phyloP scores from a whole-genome alignment of 169 alveolate species.

The Cyclospora cayetanensis region DNA sequence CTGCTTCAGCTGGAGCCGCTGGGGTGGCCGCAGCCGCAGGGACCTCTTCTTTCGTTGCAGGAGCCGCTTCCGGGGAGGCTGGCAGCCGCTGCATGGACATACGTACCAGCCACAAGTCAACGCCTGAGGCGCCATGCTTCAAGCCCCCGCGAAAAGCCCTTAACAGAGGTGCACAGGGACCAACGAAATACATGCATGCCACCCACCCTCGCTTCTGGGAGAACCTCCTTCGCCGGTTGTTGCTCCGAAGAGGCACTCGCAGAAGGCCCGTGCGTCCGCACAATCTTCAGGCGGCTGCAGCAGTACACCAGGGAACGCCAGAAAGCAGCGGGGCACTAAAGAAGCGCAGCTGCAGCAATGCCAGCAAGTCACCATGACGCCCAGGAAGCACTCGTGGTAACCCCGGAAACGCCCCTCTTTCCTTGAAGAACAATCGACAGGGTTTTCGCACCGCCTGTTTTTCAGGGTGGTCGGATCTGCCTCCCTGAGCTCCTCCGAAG shows the following conservation, averaged over 20 bases:
- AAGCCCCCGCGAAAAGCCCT: too few relatives aligned
- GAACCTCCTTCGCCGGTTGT: neutral
- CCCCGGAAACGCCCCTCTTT: too few relatives aligned
- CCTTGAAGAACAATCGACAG: too few relatives aligned
- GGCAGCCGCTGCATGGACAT: too few relatives aligned
- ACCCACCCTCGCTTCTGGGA: neutral
- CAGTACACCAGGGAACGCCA: neutral
- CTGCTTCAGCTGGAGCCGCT: neutral
- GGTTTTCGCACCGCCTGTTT: slow-evolving; percentile 60
- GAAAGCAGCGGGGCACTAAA: slow-evolving; percentile 35
- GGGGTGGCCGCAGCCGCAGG: slow-evolving; percentile 32
- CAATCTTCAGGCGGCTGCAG: slow-evolving; percentile 56
- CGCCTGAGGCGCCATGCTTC: too few relatives aligned
- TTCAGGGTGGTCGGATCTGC: slow-evolving; percentile 38
- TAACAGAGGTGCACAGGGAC: too few relatives aligned
- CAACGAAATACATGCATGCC: too few relatives aligned
- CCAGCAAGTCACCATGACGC: neutral
- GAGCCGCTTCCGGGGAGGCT: slow-evolving; percentile 1
- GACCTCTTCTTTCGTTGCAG: neutral
- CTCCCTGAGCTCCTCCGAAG: neutral
- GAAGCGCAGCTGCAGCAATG: neutral
- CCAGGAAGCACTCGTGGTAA: neutral
- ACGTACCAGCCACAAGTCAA: too few relatives aligned
- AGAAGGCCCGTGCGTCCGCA: slow-evolving; percentile 60
- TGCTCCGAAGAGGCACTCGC: neutral